These are phyloP conservation scores for Nakazawaea molendinolei DNA, from an alignment of 805 yeast species.

Conservation along the genomic window DNA sequence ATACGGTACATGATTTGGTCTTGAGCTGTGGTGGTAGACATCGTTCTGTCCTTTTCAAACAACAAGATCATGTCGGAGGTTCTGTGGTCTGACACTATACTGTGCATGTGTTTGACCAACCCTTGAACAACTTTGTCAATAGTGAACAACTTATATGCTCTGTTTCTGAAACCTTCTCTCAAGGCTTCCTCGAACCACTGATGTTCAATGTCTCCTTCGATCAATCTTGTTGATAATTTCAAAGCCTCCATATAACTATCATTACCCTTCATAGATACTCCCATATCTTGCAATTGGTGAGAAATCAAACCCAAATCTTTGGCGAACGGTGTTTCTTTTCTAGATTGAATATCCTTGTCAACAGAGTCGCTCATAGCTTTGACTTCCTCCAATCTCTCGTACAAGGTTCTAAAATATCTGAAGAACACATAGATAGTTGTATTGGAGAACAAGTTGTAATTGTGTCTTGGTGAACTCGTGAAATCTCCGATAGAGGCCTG, in stretches of 20 bases:
- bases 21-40: conserved; percentile 61
- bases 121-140: conserved; percentile 87
- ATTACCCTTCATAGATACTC: conserved; percentile 61
- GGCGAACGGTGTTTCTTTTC: conserved; percentile 72
- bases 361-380: conserved; percentile 67
- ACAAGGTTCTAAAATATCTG: conserved; percentile 77
- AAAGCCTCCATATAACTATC: conserved; percentile 78
- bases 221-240: conserved; percentile 61
- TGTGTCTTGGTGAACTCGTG: conserved; percentile 34
- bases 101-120: conserved; percentile 78
- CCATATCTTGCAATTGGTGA: conserved; percentile 75
- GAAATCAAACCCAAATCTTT: conserved; percentile 77
- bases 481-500: conserved; percentile 7
- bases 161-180: conserved; percentile 91
- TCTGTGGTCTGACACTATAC: conserved; percentile 70
- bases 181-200: conserved; percentile 93
- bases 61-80: conserved; percentile 74
- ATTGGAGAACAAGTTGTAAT: conserved; percentile 78
- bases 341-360: conserved; percentile 58
- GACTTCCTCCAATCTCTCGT: conserved; percentile 72
- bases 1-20: conserved; percentile 88
- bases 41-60: conserved; percentile 74
- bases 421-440: conserved; percentile 84
- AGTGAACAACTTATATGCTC: conserved; percentile 88
- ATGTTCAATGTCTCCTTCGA: conserved; percentile 88